Base-by-base conservation (phyloP, 1,139 yeast genomes). In the Meyerozyma elateridarum region DNA sequence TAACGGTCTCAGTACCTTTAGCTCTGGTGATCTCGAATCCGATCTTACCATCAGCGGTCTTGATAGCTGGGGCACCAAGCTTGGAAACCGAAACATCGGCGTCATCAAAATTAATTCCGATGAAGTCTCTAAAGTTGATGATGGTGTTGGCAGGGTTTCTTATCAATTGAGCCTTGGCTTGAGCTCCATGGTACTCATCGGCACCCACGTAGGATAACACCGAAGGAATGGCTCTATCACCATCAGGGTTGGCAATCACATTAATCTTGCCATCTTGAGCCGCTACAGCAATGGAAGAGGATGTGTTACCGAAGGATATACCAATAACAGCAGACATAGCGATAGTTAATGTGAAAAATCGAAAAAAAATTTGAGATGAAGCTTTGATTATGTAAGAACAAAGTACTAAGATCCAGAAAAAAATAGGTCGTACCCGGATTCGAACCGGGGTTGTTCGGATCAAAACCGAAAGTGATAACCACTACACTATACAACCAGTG, bases 231-330 rank as follows among this genome's bases (percentile, higher is more conserved):
- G 93, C 76, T 68, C 98, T 88, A 64, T 93, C 98, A 59, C 99
- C 99, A 56, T 91, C 98, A 49, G 94, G 96, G 76, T 91, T 91
- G 48, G 98, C 98, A 59, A 91, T 91, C 44, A 91, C 95, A 54
- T 91, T 96, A 40, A 88, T 94, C 59, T 84, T 85, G 38, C 95
- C 95, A 49, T 89, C 96, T 53, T 70, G 64, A 36, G 82, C 76
- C 46, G 89, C 88, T 55, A 84, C 85, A 28, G 97, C 96, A 59
- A 91, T 88, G 43, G 97, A 85, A 29, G 97, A 84, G 37, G 95
- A 76, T 32, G 96, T 83, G 76, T 91, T 91, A 60, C 99, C 99
- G 59, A 91, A 89, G 33, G 96, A 81, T 56, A 91, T 77, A 61
- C 99, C 98, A 61, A 91, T 85, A 48, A 88, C 85, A 48, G 89